Evolutionary conservation across 495 filamentous ascomycete genomes (phyloP).

Genomic region (Choiromyces venosus): DNA sequence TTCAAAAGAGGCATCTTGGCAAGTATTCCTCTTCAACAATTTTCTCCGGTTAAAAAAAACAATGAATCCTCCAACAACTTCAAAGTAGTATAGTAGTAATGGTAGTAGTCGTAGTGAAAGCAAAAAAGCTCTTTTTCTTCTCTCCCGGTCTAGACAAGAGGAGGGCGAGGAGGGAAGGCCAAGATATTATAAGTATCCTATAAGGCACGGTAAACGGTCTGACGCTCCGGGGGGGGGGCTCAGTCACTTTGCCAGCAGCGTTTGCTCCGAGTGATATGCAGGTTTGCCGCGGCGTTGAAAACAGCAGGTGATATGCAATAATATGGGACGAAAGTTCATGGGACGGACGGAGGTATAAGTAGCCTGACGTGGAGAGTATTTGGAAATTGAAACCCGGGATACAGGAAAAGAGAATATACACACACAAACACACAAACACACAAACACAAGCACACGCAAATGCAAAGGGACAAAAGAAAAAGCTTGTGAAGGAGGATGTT

Average conservation of each 20-base stretch:
- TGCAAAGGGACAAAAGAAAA: background rate
- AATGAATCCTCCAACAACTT: background rate
- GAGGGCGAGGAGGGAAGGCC: background rate
- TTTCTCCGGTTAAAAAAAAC: background rate
- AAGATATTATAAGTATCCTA: background rate
- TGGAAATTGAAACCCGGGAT: background rate
- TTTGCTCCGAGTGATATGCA: background rate
- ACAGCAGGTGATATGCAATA: background rate
- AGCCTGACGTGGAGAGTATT: background rate
- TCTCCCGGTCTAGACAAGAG: background rate
- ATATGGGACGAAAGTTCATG: background rate
- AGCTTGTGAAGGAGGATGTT: background rate
- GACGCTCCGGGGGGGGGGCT: background rate
- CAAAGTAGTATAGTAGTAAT: background rate
- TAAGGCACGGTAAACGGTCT: background rate
- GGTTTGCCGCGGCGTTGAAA: background rate
- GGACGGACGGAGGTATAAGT: background rate
- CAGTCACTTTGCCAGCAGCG: background rate
- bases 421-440: background rate
- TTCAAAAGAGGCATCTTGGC: constrained; percentile 36
- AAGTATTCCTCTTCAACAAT: background rate
- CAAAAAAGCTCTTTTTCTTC: background rate
- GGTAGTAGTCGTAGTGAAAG: background rate
- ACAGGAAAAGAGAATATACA: background rate
- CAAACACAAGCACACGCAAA: background rate